Base-by-base conservation (phyloP, 176 grass and related monocot species). In the Rhynchospora tenuis region DNA sequence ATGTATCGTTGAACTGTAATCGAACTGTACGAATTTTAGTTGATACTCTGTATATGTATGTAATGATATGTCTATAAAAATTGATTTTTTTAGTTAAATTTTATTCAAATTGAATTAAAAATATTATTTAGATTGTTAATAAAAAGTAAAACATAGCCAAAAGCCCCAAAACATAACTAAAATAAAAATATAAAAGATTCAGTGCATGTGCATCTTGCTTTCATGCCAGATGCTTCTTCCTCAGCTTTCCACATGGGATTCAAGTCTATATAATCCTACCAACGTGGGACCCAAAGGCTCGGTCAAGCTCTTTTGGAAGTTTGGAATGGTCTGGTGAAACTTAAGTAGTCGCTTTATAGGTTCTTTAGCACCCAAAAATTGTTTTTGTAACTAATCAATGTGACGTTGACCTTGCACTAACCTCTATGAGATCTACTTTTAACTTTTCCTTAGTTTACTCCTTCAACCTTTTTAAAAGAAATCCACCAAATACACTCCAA, bases 381-480 rank as follows among this genome's bases (percentile, higher is more conserved):
- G 16, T 15, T 44, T 79, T 56, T 19, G 26, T 22, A 9, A 11
- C 75, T 61, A 80, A 80, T 80, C 23, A 80, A 80, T 59, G 10
- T 31, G 77, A 80, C 52, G 52, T 80, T 60, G 77, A 80, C 77
- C 52, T 80, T 59, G 55, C 77, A 80, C 77, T 58, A 33, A 80
- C 77, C 57, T 38, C 77, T 33, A 79, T 56, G 16, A 80, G 54
- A 80, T 80, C 56, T 19, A 16, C 77, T 70, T 59, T 57, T 58
- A 79, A 79, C 24, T 31, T 79, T 33, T 79, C 29, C 23, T 79
- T 57, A 79, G 52, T 33, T 79, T 42, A 61, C 27, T 79, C 51
- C 50, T 27, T n/a, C 26, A 79, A 79, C 33, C 23, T 77, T 48
- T 77, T 48, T 55, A 20, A 5, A 50, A 29, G 42, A 20, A 50